Base-by-base conservation (phyloP, 192 early-diverging fungal species). In the Radiomyces spectabilis region DNA sequence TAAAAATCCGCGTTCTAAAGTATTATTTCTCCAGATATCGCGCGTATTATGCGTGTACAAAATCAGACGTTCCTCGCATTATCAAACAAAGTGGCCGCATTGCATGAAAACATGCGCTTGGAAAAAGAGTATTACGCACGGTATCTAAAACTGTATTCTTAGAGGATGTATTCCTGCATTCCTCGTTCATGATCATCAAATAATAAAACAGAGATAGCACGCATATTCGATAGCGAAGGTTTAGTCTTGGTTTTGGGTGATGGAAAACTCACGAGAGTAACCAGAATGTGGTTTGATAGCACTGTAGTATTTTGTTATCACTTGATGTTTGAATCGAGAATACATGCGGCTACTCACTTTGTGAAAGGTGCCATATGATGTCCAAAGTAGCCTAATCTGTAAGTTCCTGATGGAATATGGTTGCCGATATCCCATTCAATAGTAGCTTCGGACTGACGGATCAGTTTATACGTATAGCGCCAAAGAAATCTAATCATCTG, bases 331-430 rank as follows among this genome's bases (percentile, higher is more conserved):
- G n/a, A n/a, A n/a, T n/a, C n/a, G n/a, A n/a, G n/a, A n/a, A n/a
- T n/a, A n/a, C n/a, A n/a, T n/a, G n/a, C n/a, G n/a, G n/a, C n/a
- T n/a, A 43, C 47, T 59, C 51, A 59, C 57, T 51, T 57, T 12
- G 13, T 34, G 22, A 56, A 64, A 27, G 55, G 13, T 2, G 39
- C 25, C 7, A 16, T 29, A 41, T 47, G 33, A 51, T 64, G 40
- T 38, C 61, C 61, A 56, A 56, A 56, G 39, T 64, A 64, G 13
- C 61, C 61, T 15, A 64, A 29, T 13, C 61, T 35, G 41, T 64
- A 64, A n/a, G 33, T 29, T 12, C 61, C 61, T 10, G 25, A 38
- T 57, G 38, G 32, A 25, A 22, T 27, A 16, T 29, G 34, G 18
- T 16, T 3, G 16, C 15, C 32, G 29, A 56, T 35, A 42, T 50